Evolutionary conservation across 1,284 basidiomycete species (phyloP).

Genomic region (Singerocomus rubriflavus): DNA sequence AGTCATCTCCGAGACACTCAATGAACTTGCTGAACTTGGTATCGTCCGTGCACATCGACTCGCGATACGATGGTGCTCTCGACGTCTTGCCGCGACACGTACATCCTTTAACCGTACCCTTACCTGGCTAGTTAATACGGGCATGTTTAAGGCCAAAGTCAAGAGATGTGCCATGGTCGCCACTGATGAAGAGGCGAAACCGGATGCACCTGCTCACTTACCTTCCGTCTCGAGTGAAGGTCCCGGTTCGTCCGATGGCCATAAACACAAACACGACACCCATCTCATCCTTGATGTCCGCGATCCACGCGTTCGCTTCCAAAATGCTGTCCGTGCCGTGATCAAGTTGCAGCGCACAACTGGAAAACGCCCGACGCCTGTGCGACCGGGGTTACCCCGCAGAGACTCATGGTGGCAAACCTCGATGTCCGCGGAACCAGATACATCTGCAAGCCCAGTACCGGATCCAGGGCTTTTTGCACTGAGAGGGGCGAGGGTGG

Average conservation of each 20-base stretch:
- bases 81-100: constrained; percentile 9
- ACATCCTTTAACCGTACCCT: constrained; percentile 11
- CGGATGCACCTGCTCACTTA: not conserved
- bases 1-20: constrained; percentile 50
- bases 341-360: constrained; percentile 32
- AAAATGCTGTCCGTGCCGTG: constrained; percentile 31
- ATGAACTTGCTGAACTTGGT: constrained; percentile 40
- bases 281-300: constrained; percentile 24
- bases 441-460: constrained; percentile 31
- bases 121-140: constrained; percentile 10
- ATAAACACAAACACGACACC: constrained; percentile 6
- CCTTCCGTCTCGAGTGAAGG: constrained; percentile 9
- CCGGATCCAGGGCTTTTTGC: constrained; percentile 38
- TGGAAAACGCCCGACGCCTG: constrained; percentile 15
- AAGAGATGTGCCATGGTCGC: not conserved
- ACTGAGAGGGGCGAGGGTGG: constrained; percentile 50
- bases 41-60: constrained; percentile 32
- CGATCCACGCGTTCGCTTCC: constrained; percentile 30
- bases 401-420: constrained; percentile 32
- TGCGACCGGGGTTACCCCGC: constrained; percentile 25
- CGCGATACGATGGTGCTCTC: constrained; percentile 23
- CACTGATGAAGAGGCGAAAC: not conserved
- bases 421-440: constrained; percentile 16
- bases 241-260: not conserved
- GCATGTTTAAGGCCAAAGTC: not conserved